Base-by-base conservation (phyloP, 1,284 basidiomycete genomes). In the Tylopilus orsonianus region DNA sequence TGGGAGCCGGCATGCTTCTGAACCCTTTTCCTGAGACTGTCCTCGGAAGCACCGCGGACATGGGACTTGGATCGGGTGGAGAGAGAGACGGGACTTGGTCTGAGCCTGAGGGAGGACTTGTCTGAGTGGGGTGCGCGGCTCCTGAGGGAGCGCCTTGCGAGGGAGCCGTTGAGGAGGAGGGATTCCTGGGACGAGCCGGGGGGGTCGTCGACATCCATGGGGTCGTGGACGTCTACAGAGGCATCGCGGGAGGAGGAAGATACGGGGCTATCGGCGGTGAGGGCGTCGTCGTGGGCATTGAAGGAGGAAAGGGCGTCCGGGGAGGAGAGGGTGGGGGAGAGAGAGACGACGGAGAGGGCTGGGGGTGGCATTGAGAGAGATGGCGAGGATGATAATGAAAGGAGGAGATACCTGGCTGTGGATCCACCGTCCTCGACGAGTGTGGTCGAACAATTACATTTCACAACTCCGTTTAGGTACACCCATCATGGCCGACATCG, bases 401-500 rank as follows among this genome's bases (percentile, higher is more conserved):
- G 36, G 12, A 41, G 40, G 12, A 44, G 34, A 42, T 51, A 60
- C 59, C 58, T 60, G 40, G 23, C 24, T 39, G 53, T 56, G 50
- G 49, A 44, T 57, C 57, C 57, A 56, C 57, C 38, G 13, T 12
- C 8, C 29, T 24, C 38, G 39, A 10, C 24, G n/a, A n/a, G n/a
- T n/a, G n/a, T n/a, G n/a, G n/a, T n/a, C n/a, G n/a, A n/a, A n/a
- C n/a, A n/a, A n/a, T n/a, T n/a, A n/a, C n/a, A n/a, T n/a, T n/a
- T n/a, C n/a, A n/a, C n/a, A n/a, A n/a, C n/a, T 40, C 48, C 53
- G 19, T 35, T 46, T 56, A 52, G 54, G 42, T 7, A 34, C 40
- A 22, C 14, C 13, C 9, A n/a, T 16, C 53, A 86, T 87, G 83
- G 66, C 76, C 41, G 82, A 86, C 63, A 72, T 75, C 56, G 75